Conservation (phyloP, 768 basidiomycete species). For the Lactifluus volemus region DNA sequence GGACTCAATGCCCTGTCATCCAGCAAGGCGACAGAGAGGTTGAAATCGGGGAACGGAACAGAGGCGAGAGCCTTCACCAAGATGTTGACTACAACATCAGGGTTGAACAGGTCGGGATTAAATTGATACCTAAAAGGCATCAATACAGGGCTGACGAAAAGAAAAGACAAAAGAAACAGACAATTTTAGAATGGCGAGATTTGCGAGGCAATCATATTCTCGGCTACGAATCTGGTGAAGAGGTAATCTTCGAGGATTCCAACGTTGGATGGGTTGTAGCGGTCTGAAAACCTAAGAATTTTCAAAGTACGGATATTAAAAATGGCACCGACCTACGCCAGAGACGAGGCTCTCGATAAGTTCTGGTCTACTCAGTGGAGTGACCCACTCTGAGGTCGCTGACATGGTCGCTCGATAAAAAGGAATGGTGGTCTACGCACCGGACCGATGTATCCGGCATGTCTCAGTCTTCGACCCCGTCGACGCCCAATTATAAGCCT, state of each 20-base stretch:
- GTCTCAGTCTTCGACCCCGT: background rate
- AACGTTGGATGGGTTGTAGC: conserved; percentile 95
- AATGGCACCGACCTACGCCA: conserved; percentile 60
- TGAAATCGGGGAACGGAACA: conserved; percentile 85
- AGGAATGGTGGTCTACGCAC: background rate
- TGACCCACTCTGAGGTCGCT: conserved; percentile 54
- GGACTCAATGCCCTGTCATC: conserved; percentile 56
- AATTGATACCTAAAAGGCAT: conserved; percentile 72
- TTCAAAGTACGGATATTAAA: background rate
- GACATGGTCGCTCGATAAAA: conserved; percentile 31
- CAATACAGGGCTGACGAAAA: conserved; percentile 1
- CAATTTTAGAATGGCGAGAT: conserved; percentile 92
- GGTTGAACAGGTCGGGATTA: conserved; percentile 87
- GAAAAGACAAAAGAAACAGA: conserved; percentile 28
- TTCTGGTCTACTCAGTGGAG: conserved; percentile 71
- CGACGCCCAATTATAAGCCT: conserved; percentile 45
- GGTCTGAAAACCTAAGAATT: conserved; percentile 46
- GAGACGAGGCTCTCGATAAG: conserved; percentile 88
- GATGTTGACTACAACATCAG: conserved; percentile 90
- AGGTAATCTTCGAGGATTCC: conserved; percentile 94
- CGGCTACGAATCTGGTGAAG: conserved; percentile 83
- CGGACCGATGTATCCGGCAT: background rate
- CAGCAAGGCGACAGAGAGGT: conserved; percentile 87
- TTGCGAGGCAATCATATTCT: conserved; percentile 92
- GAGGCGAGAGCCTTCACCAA: conserved; percentile 86